Evolutionary conservation across 345 rosid species (phyloP).

Genomic region (Hypericum perforatum): DNA sequence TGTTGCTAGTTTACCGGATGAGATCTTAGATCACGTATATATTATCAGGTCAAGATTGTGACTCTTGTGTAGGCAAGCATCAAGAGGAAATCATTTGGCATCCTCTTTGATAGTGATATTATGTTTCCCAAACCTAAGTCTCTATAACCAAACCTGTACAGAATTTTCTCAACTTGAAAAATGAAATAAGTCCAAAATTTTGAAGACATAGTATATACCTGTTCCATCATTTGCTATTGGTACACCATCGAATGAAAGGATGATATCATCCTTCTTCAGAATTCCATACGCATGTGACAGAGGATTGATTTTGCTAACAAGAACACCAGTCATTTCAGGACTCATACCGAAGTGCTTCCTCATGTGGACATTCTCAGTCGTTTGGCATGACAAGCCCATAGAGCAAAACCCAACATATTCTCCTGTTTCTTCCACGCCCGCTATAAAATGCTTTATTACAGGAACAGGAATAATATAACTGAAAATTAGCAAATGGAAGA

Average conservation of each 20-base stretch:
- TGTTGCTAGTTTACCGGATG: too few relatives aligned
- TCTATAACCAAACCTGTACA: too few relatives aligned
- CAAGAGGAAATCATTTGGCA: too few relatives aligned
- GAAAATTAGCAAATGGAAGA: slow-evolving; percentile 16
- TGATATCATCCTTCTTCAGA: slow-evolving; percentile 67
- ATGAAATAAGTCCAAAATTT: neutral
- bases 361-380: slow-evolving; percentile 70
- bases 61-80: too few relatives aligned
- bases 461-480: slow-evolving; percentile 88
- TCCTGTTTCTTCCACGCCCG: slow-evolving; percentile 61
- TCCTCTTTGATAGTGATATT: too few relatives aligned
- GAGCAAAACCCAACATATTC: slow-evolving; percentile 72
- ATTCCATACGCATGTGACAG: slow-evolving; percentile 45
- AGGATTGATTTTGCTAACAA: slow-evolving; percentile 75
- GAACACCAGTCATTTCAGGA: slow-evolving; percentile 69
- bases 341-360: slow-evolving; percentile 52
- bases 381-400: slow-evolving; percentile 75
- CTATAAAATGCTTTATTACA: slow-evolving; percentile 66
- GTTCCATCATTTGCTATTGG: slow-evolving; percentile 87
- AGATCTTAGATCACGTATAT: too few relatives aligned
- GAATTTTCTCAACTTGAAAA: neutral
- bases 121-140: too few relatives aligned
- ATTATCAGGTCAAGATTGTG: too few relatives aligned
- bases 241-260: slow-evolving; percentile 70
- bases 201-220: slow-evolving; percentile 27